phyloP scores from a whole-genome alignment of 768 basidiomycete genomes.

The Hericium coralloides region DNA sequence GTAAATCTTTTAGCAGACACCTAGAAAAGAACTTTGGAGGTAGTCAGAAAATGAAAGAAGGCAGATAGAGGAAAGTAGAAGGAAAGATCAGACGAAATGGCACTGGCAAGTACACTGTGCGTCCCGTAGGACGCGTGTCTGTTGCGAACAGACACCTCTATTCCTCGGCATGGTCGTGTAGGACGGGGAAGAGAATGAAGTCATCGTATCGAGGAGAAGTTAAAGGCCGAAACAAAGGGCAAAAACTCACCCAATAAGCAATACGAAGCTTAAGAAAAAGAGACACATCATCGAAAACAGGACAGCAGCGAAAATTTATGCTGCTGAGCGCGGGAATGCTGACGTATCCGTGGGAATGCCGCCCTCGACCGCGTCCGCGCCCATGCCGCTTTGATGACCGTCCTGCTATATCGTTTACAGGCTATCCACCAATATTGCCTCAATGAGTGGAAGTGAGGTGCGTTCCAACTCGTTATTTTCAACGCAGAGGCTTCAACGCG shows the following conservation, averaged over 20 bases:
- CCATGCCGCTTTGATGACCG: no score
- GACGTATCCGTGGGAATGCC: no score
- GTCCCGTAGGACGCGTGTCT: constrained; percentile 49
- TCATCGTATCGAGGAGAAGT: constrained; percentile 36
- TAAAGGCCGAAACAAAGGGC: background rate
- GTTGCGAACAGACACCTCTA: constrained; percentile 77
- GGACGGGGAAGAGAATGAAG: constrained; percentile 87
- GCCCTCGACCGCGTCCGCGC: no score
- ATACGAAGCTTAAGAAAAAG: background rate
- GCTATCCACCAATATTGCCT: no score
- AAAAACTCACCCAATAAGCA: background rate
- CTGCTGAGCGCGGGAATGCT: no score
- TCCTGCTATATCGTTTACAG: no score
- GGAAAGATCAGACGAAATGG: constrained; percentile 25
- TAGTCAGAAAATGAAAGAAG: no score
- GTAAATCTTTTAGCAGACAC: background rate
- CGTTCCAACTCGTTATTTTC: no score
- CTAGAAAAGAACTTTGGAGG: background rate
- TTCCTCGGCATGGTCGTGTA: constrained; percentile 85
- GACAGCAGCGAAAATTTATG: no score
- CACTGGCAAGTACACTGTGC: constrained; percentile 83
- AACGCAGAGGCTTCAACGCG: no score
- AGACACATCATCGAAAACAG: background rate
- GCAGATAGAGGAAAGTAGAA: background rate
- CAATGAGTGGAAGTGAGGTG: no score